Conservation (phyloP, 2,329 filamentous ascomycete species). For the Coniochaeta sp. region DNA sequence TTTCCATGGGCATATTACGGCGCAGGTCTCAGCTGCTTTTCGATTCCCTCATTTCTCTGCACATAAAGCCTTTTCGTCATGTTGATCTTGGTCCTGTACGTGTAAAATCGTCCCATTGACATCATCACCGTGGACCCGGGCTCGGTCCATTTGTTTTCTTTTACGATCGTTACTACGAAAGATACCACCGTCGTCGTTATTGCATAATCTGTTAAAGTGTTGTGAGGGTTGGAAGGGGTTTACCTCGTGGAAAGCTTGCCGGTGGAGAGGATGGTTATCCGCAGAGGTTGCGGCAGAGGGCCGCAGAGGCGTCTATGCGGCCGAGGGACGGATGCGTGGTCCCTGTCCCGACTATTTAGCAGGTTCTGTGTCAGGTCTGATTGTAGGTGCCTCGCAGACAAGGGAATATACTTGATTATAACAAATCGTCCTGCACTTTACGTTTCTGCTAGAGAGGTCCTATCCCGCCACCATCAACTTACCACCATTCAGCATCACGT, state of each 20-base stretch:
- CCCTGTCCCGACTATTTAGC: neutral
- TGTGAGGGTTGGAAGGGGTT: neutral
- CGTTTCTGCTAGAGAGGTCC: too few relatives aligned
- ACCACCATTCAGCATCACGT: too few relatives aligned
- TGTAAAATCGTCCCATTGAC: neutral
- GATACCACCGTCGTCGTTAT: constrained; percentile 2
- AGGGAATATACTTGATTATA: neutral
- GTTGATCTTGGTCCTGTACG: neutral
- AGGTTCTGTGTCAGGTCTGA: neutral
- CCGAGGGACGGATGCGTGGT: neutral
- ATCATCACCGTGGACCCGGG: neutral
- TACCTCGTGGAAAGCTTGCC: neutral
- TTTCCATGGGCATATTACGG: neutral
- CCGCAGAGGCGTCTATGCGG: neutral
- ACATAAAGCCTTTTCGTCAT: neutral
- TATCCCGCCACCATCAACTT: too few relatives aligned
- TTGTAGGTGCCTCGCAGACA: neutral
- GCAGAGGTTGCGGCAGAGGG: neutral
- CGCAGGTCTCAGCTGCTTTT: neutral
- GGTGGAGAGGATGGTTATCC: neutral
- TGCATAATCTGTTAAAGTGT: neutral
- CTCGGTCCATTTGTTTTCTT: neutral
- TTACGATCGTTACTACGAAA: neutral
- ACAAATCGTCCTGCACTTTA: neutral
- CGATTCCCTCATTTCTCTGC: neutral